phyloP scores from a whole-genome alignment of 805 yeast species.

The Danielia reshetovae region DNA sequence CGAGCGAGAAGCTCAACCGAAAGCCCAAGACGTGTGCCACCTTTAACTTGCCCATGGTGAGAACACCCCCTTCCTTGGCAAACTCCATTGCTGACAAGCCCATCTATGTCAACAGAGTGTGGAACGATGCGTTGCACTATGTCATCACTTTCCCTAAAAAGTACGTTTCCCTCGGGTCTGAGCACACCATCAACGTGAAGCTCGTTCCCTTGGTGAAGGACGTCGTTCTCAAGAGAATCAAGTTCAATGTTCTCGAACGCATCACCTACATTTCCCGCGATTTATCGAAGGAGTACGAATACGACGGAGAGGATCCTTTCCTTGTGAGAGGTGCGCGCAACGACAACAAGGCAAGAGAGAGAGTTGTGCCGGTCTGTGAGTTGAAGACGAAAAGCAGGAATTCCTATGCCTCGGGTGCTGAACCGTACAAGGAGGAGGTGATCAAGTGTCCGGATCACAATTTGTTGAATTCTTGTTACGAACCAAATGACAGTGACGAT shows the following conservation, averaged over 20 bases:
- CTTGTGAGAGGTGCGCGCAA: neutral
- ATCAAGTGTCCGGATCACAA: slow-evolving; percentile 59
- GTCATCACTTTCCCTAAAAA: slow-evolving; percentile 70
- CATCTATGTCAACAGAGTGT: slow-evolving; percentile 66
- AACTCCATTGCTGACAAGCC: slow-evolving; percentile 65
- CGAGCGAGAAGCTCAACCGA: slow-evolving; percentile 31
- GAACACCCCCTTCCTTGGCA: slow-evolving; percentile 56
- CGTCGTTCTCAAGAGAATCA: slow-evolving; percentile 57
- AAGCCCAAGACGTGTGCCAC: slow-evolving; percentile 29
- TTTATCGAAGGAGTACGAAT: slow-evolving; percentile 50
- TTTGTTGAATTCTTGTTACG: slow-evolving; percentile 53
- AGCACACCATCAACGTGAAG: slow-evolving; percentile 57
- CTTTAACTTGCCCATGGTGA: slow-evolving; percentile 44
- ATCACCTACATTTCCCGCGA: slow-evolving; percentile 60
- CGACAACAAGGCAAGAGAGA: slow-evolving; percentile 31
- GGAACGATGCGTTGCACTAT: slow-evolving; percentile 70
- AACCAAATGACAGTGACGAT: slow-evolving; percentile 17
- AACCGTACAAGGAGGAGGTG: slow-evolving; percentile 57
- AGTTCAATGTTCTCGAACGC: slow-evolving; percentile 63
- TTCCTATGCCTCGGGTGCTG: slow-evolving; percentile 28
- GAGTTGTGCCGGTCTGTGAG: slow-evolving; percentile 58
- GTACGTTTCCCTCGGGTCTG: slow-evolving; percentile 60
- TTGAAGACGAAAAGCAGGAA: slow-evolving; percentile 49
- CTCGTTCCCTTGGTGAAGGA: slow-evolving; percentile 63
- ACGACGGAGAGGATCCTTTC: slow-evolving; percentile 31